Conservation (phyloP, 2,329 filamentous ascomycete species). For the Drechslerella coelobrocha region DNA sequence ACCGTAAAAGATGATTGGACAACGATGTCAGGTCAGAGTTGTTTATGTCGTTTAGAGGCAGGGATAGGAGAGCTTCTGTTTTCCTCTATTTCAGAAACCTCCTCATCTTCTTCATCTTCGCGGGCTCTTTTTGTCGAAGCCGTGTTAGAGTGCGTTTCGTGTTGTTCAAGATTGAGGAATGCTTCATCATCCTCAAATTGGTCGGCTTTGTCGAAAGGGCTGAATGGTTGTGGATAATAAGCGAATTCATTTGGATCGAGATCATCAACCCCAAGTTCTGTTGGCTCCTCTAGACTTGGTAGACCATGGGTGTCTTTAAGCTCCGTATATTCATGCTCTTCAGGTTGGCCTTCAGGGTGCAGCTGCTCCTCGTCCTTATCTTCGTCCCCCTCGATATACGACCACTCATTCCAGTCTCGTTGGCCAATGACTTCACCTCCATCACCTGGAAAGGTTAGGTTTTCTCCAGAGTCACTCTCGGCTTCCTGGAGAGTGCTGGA, state of each 20-base stretch:
- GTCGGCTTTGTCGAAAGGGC: slow-evolving; percentile 2
- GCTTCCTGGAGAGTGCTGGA: slow-evolving; percentile 43
- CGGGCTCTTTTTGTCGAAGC: slow-evolving; percentile 37
- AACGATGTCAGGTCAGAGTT: slow-evolving; percentile 4
- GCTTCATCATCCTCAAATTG: slow-evolving; percentile 22
- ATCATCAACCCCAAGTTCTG: background rate
- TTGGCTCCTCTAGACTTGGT: background rate
- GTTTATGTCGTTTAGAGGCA: slow-evolving; percentile 34
- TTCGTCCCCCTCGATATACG: slow-evolving; percentile 26
- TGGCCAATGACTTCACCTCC: slow-evolving; percentile 10
- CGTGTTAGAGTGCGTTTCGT: slow-evolving; percentile 29
- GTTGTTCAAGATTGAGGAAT: slow-evolving; percentile 30
- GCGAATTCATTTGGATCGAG: slow-evolving; percentile 31
- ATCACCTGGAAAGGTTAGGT: slow-evolving; percentile 5
- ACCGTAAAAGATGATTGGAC: background rate
- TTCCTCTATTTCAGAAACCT: slow-evolving; percentile 18
- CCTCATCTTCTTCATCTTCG: slow-evolving; percentile 37
- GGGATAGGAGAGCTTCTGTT: slow-evolving; percentile 19
- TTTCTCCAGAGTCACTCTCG: slow-evolving; percentile 5
- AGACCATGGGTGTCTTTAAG: background rate
- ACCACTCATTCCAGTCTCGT: slow-evolving; percentile 37
- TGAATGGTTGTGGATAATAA: slow-evolving; percentile 35
- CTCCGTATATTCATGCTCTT: slow-evolving; percentile 13
- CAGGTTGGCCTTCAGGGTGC: background rate
- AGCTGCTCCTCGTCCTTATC: slow-evolving; percentile 14